Percentiles rank a stretch among this genome's conserved stretches.
Conservation (phyloP, 441 rosid species). For the Pelargonium fulgidum region DNA sequence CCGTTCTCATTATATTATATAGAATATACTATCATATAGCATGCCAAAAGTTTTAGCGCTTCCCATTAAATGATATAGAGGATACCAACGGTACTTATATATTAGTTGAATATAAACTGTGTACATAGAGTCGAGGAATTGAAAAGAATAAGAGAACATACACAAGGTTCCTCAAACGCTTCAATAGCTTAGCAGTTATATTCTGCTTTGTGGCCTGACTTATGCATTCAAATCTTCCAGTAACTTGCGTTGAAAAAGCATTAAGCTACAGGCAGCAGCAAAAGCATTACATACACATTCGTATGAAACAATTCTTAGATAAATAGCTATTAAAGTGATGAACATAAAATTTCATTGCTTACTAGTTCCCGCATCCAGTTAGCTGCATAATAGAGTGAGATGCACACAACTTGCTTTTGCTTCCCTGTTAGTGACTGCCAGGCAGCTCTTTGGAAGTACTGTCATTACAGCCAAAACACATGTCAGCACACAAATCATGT, state of each 20-base stretch:
- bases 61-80: neutral
- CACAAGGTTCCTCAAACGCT: slow-evolving; percentile 75
- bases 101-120: neutral
- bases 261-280: slow-evolving; percentile 48
- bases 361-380: slow-evolving; percentile 88
- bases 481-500: slow-evolving; percentile 28
- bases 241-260: slow-evolving; percentile 72
- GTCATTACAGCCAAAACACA: slow-evolving; percentile 29
- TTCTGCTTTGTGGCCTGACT: slow-evolving; percentile 62
- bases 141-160: slow-evolving; percentile 29
- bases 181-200: slow-evolving; percentile 53
- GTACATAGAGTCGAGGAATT: slow-evolving; percentile 16
- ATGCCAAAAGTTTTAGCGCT: neutral
- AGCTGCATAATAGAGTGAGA: slow-evolving; percentile 64
- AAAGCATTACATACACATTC: slow-evolving; percentile 21
- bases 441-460: slow-evolving; percentile 53
- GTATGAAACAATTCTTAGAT: slow-evolving; percentile 11
- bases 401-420: slow-evolving; percentile 57
- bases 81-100: neutral
- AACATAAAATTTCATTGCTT: slow-evolving; percentile 22
- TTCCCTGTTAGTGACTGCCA: slow-evolving; percentile 55
- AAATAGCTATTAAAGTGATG: slow-evolving; percentile 7
- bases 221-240: slow-evolving; percentile 42
- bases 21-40: neutral
- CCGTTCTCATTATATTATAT: neutral